Percentiles rank a stretch among this genome's conserved stretches.
phyloP scores from a whole-genome alignment of 257 asterid species.

The Plantago elongata region DNA sequence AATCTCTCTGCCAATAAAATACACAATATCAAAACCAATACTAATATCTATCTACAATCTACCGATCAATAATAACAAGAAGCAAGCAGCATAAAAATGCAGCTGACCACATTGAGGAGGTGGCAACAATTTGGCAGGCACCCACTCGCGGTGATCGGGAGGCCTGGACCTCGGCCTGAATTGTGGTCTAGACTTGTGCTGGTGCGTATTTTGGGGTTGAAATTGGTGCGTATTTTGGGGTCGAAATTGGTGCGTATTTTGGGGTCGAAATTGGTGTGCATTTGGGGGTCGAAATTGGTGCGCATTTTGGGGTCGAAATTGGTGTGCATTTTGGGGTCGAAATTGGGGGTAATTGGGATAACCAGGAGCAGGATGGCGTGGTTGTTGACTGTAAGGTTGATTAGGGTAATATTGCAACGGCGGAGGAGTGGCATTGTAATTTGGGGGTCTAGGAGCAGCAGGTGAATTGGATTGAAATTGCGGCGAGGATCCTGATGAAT shows the following conservation, averaged over 20 bases:
- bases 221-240: too few species aligned
- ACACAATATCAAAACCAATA: neutral
- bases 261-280: too few species aligned
- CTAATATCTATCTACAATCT: neutral
- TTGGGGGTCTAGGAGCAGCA: slow-evolving; percentile 35
- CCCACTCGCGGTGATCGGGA: slow-evolving; percentile 73
- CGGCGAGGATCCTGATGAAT: slow-evolving; percentile 42
- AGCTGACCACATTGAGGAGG: slow-evolving; percentile 55
- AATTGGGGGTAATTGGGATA: slow-evolving; percentile 36
- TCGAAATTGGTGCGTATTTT: too few species aligned
- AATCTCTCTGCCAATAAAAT: slow-evolving; percentile 61
- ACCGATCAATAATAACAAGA: neutral
- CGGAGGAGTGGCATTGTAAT: slow-evolving; percentile 37
- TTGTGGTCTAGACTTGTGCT: slow-evolving; percentile 55
- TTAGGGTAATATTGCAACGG: slow-evolving; percentile 30
- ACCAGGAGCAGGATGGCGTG: slow-evolving; percentile 22
- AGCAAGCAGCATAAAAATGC: neutral
- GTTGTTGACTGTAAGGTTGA: slow-evolving; percentile 19
- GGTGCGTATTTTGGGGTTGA: slow-evolving; percentile 39
- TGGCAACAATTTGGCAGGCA: slow-evolving; percentile 48
- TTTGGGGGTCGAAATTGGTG: slow-evolving; percentile 52
- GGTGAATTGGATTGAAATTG: slow-evolving; percentile 14
- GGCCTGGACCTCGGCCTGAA: slow-evolving; percentile 53
- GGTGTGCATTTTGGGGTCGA: too few species aligned
- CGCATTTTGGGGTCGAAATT: too few species aligned